A percentile compares a stretch with the other conserved stretches of the same genome.
Conservation (phyloP, 2,329 filamentous ascomycete species). For the Neurospora sp. region DNA sequence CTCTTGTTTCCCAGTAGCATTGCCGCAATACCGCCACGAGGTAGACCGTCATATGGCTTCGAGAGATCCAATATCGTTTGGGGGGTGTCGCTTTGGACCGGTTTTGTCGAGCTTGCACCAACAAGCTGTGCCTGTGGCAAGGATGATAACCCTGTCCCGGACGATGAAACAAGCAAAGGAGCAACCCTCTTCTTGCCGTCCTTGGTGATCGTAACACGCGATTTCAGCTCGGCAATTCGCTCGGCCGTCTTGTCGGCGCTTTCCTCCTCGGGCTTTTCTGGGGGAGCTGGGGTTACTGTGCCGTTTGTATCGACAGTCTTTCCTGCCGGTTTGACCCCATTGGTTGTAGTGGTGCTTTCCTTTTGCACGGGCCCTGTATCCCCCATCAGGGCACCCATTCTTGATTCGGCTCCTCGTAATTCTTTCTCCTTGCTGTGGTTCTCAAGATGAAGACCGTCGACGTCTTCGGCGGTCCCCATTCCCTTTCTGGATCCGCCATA, state of each 20-base stretch:
- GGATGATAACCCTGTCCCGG: slow-evolving; percentile 77
- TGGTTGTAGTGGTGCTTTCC: slow-evolving; percentile 32
- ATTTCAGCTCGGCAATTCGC: slow-evolving; percentile 60
- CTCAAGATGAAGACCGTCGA: slow-evolving; percentile 78
- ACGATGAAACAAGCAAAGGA: slow-evolving; percentile 82
- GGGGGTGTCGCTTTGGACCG: slow-evolving; percentile 59
- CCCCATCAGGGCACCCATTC: slow-evolving; percentile 98
- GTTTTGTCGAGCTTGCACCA: slow-evolving; percentile 58
- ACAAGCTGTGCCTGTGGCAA: slow-evolving; percentile 83
- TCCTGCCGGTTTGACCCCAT: slow-evolving; percentile 38
- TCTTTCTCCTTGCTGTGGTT: slow-evolving; percentile 89
- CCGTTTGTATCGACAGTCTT: slow-evolving; percentile 32
- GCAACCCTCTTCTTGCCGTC: slow-evolving; percentile 95
- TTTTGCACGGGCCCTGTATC: slow-evolving; percentile 54
- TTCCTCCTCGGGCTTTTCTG: slow-evolving; percentile 32
- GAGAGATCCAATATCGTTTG: slow-evolving; percentile 82
- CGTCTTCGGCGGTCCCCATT: slow-evolving; percentile 85
- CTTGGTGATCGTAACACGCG: slow-evolving; percentile 87
- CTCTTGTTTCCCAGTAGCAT: slow-evolving; percentile 91
- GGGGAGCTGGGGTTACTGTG: slow-evolving; percentile 25
- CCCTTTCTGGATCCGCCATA: slow-evolving; percentile 83
- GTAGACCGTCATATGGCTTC: slow-evolving; percentile 87
- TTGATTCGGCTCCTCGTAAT: slow-evolving; percentile 77
- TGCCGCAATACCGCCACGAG: slow-evolving; percentile 76
- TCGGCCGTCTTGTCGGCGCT: slow-evolving; percentile 43